These are phyloP conservation scores for Omphalea diandra DNA, from an alignment of 441 rosid species.

Conservation along the genomic window DNA sequence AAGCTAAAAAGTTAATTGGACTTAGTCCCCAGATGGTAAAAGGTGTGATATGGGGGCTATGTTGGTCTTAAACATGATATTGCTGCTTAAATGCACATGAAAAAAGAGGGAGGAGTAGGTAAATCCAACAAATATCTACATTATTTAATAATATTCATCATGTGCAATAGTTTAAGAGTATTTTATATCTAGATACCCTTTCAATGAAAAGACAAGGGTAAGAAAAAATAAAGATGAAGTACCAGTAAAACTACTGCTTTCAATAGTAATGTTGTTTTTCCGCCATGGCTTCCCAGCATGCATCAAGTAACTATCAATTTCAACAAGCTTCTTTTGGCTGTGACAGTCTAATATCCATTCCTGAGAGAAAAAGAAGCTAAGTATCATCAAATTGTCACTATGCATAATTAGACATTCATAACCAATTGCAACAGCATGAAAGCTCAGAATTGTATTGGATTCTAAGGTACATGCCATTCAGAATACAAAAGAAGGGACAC, in stretches of 20 bases:
- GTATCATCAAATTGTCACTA: conserved; percentile 7
- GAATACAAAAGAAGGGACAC: not conserved
- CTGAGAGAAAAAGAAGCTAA: conserved; percentile 37
- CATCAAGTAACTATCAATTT: conserved; percentile 78
- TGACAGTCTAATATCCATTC: conserved; percentile 84
- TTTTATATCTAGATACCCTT: not conserved
- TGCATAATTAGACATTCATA: conserved; percentile 1
- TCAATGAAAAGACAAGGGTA: not conserved
- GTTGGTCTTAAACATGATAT: too few relatives aligned
- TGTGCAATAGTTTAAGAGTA: not conserved
- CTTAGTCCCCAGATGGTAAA: not conserved
- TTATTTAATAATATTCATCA: not conserved
- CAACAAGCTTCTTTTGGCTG: conserved; percentile 67
- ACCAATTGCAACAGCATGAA: conserved; percentile 4
- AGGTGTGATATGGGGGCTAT: not conserved
- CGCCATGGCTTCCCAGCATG: conserved; percentile 94
- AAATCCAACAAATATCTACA: not conserved
- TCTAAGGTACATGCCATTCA: not conserved
- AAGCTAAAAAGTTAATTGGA: not conserved
- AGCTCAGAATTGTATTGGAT: not conserved
- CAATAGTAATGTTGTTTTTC: conserved; percentile 30
- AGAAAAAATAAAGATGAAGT: conserved; percentile 10
- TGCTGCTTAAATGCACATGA: not conserved
- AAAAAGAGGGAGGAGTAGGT: not conserved
- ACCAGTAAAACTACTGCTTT: conserved; percentile 47